phyloP scores from a whole-genome alignment of 257 asterid genomes.

The Nemophila menziesii region DNA sequence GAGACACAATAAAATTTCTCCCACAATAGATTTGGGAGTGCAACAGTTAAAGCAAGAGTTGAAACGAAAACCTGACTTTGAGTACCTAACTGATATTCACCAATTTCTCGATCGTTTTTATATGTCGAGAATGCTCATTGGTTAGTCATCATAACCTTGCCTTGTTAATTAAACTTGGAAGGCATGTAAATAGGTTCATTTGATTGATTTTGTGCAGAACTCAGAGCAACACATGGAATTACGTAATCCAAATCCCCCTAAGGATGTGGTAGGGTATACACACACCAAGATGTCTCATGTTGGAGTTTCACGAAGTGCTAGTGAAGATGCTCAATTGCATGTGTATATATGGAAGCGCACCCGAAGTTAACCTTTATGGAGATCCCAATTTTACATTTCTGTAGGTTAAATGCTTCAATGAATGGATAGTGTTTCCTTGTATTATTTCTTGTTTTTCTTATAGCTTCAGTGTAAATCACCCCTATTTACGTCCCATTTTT shows the following conservation, averaged over 20 bases:
- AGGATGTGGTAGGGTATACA: conserved; percentile 76
- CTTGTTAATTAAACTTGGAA: conserved; percentile 5
- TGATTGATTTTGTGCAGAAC: conserved; percentile 13
- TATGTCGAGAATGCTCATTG: conserved; percentile 94
- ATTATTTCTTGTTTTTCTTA: no score
- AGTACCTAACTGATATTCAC: conserved; percentile 66
- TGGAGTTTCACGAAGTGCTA: conserved; percentile 67
- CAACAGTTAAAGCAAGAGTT: conserved; percentile 81
- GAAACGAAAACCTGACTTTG: conserved; percentile 36
- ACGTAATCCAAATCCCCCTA: conserved; percentile 82
- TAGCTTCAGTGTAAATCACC: not conserved
- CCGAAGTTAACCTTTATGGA: conserved; percentile 76
- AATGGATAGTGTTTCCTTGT: no score
- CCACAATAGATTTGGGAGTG: conserved; percentile 95
- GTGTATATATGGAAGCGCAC: conserved; percentile 79
- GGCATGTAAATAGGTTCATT: conserved; percentile 11
- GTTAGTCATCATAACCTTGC: conserved; percentile 36
- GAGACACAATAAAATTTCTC: conserved; percentile 89
- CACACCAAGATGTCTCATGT: conserved; percentile 90
- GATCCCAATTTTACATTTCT: conserved; percentile 80
- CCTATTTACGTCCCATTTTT: not conserved
- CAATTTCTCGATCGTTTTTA: conserved; percentile 85
- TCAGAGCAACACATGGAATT: conserved; percentile 96
- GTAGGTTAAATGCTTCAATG: conserved; percentile 32
- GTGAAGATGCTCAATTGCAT: conserved; percentile 86